Percentiles rank a stretch among this genome's conserved stretches.
Evolutionary conservation across 176 grass and related monocot species (phyloP).

Genomic region (Otatea glauca): DNA sequence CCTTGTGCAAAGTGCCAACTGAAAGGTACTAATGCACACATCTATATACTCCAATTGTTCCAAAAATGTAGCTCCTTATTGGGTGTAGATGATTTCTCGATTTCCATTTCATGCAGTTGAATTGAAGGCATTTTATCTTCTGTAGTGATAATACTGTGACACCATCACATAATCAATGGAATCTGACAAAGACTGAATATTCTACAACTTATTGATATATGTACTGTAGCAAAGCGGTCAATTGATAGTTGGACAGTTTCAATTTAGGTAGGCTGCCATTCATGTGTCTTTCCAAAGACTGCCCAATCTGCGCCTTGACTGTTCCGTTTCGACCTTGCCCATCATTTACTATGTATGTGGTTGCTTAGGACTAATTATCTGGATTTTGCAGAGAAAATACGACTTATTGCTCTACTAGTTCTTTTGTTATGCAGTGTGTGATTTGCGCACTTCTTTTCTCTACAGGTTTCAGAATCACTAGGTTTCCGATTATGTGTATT

Average conservation of each 20-base stretch:
- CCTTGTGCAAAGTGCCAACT: conserved; percentile 1
- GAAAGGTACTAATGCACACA: not conserved
- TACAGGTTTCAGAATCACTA: conserved; percentile 76
- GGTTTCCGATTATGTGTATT: conserved; percentile 64
- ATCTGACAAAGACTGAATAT: not conserved
- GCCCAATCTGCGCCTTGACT: not conserved
- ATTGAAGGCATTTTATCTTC: not conserved
- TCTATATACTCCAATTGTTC: not conserved
- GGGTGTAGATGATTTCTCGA: not conserved
- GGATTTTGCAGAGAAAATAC: not conserved
- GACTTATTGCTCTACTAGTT: not conserved
- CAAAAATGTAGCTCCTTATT: not conserved
- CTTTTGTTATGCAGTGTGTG: not conserved
- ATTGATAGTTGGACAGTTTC: not conserved
- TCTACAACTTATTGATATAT: not conserved
- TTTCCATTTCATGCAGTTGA: conserved; percentile 9
- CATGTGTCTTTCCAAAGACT: not conserved
- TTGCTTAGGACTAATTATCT: not conserved
- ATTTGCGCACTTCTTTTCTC: conserved; percentile 23
- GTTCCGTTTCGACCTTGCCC: not conserved
- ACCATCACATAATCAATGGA: not conserved
- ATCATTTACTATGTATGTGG: not conserved
- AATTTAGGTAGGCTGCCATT: not conserved
- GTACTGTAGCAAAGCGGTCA: not conserved
- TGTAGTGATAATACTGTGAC: not conserved